These are phyloP conservation scores for Aureobasidium sp. DNA, from an alignment of 2,329 filamentous ascomycete genomes.

Conservation along the genomic window DNA sequence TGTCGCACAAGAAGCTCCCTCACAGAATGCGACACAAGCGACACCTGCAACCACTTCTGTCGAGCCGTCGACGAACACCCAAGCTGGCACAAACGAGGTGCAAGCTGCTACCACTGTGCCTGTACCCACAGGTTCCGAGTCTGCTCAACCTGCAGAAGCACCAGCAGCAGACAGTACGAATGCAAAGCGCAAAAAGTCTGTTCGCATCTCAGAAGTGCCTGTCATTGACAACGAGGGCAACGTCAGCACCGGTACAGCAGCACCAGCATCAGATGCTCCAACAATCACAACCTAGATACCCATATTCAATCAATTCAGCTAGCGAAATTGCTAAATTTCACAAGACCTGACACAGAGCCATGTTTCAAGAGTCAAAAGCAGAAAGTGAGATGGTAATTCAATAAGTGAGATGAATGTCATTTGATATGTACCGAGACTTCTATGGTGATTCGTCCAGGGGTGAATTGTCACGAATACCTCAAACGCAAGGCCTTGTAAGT, in stretches of 20 bases:
- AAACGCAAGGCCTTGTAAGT: conserved; percentile 18
- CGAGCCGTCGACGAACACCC: not conserved
- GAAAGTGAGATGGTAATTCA: not conserved
- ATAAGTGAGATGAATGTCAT: not conserved
- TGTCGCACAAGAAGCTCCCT: not conserved
- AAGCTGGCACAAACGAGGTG: not conserved
- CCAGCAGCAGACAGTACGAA: not conserved
- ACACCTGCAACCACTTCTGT: not conserved
- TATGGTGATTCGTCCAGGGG: conserved; percentile 18
- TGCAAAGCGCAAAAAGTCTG: conserved; percentile 7
- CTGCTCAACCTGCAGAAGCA: not conserved
- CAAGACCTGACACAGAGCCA: not conserved
- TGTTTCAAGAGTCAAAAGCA: not conserved
- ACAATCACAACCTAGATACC: conserved; percentile 10
- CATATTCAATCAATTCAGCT: not conserved
- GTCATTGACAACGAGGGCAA: not conserved
- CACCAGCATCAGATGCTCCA: not conserved
- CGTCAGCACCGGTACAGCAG: not conserved
- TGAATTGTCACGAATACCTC: conserved; percentile 16
- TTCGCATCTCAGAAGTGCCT: conserved; percentile 7
- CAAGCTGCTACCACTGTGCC: not conserved
- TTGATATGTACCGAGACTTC: conserved; percentile 17
- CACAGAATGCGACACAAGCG: not conserved
- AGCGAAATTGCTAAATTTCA: not conserved
- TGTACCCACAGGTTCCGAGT: not conserved